Evolutionary conservation across 2,329 filamentous ascomycete genomes (phyloP), one percentile per base, ranked within the genome.

Genomic region (Talaromyces sp.): DNA sequence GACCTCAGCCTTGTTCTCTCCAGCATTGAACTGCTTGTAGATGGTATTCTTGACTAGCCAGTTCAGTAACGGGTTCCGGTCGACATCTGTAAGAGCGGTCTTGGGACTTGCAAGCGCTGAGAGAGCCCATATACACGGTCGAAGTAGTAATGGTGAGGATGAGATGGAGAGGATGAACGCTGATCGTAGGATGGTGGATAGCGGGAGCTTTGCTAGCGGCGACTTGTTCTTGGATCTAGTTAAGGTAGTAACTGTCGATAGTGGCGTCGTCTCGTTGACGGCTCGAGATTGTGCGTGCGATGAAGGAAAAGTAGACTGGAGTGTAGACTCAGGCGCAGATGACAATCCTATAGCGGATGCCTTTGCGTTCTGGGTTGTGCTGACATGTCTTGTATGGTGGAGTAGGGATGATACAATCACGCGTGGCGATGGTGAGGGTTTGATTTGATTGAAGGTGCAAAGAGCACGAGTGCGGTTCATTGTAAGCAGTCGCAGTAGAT

Each of bases 71-170:
- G 76, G 76, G 69, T 84, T 84, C 17, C 75, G 77, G 61, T 84
- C 81, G 0, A 83, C 81, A 67, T 84, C 81, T 37, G 84, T 72
- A 1, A 84, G 61, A 1, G 74, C 64, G 0, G 76, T 79, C 63
- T 78, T 79, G 6, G 81, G 82, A 60, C 80, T 76, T 1, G 80
- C 78, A 61, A 83, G 84, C 27, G 84, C 76, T 7, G 84, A 86
- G 76, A 96, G 90, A 59, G 90, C 80, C 65, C 84, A 84, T 62
- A 96, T 85, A 47, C 90, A 94, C 1, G 91, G 89, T 13, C 83
- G 82, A 8, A 96, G 85, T 0, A 97, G 85, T 4, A 89, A 63
- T 6, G 73, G 45, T 1, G 76, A 77, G 5, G 76, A 78, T 0
- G 76, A 78, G 35, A 77, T 70, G 15, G 76, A 77, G 7, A 78